Evolutionary conservation across 495 filamentous ascomycete species (phyloP).

Genomic region (Friedmanniomyces endolithicus): DNA sequence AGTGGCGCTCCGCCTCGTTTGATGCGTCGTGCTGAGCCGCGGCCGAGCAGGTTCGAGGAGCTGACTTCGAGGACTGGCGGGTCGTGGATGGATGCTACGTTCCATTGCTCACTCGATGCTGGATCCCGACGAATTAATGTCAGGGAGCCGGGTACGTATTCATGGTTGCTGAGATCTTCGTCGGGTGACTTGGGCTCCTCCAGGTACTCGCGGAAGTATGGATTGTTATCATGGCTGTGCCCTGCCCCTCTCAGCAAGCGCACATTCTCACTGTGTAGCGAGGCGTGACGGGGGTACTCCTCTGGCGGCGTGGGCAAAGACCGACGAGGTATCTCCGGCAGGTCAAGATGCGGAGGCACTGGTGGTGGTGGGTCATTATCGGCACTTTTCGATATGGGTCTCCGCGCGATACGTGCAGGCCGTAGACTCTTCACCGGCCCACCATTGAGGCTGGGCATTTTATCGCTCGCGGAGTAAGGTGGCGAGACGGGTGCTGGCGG

Average conservation of each 20-base stretch:
- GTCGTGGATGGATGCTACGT: constrained; percentile 62
- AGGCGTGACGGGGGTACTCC: neutral
- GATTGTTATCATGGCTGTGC: constrained; percentile 10
- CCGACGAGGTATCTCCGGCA: constrained; percentile 12
- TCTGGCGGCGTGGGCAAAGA: constrained; percentile 6
- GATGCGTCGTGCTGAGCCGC: constrained; percentile 8
- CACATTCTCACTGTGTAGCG: constrained; percentile 5
- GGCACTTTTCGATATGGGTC: neutral
- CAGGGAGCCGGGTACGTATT: constrained; percentile 35
- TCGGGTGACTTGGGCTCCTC: neutral
- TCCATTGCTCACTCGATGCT: constrained; percentile 69
- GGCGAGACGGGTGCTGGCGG: neutral
- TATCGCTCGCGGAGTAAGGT: neutral
- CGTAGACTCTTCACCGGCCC: neutral
- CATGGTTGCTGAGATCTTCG: neutral
- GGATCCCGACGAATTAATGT: constrained; percentile 85
- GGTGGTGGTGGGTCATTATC: neutral
- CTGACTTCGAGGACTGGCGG: constrained; percentile 29
- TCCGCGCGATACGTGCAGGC: neutral
- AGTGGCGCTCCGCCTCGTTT: constrained; percentile 31
- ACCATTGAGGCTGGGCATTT: neutral
- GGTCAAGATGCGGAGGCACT: neutral
- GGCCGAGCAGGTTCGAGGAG: constrained; percentile 14
- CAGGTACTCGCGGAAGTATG: constrained; percentile 1
- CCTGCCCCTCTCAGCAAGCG: constrained; percentile 3